A percentile compares a stretch with the other conserved stretches of the same genome.
These are phyloP conservation scores for Alternaria viburni DNA, from an alignment of 2,329 filamentous ascomycete species.

Conservation along the genomic window DNA sequence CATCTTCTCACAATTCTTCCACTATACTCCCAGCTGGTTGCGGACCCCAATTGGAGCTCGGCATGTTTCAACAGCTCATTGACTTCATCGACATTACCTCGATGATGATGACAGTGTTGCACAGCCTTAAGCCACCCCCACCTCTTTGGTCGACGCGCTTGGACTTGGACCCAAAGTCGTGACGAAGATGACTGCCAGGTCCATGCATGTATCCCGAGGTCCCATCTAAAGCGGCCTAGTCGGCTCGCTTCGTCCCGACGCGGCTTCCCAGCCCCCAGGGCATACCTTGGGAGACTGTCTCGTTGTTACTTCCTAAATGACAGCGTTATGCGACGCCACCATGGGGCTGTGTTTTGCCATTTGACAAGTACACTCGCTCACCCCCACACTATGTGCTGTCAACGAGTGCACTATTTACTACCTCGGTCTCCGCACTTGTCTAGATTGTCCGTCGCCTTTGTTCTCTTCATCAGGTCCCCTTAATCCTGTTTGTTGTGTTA, in stretches of 20 bases:
- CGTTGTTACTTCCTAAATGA: background rate
- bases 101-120: background rate
- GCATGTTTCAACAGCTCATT: background rate
- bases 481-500: background rate
- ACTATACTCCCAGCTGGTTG: background rate
- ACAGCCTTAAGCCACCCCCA: background rate
- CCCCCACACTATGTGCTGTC: background rate
- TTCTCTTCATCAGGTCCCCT: background rate
- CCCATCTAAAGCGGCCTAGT: background rate
- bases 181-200: slow-evolving; percentile 6
- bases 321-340: background rate
- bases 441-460: background rate
- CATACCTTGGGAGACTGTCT: background rate
- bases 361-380: background rate
- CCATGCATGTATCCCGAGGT: background rate
- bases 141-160: background rate
- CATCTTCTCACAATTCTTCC: background rate
- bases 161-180: background rate
- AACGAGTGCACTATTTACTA: background rate
- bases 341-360: background rate
- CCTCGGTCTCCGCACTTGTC: background rate
- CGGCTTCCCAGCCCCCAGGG: background rate
- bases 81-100: background rate
- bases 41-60: background rate
- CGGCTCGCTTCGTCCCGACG: slow-evolving; percentile 12